Conservation (phyloP, 768 basidiomycete genomes). For the Tulasnella sp. region DNA sequence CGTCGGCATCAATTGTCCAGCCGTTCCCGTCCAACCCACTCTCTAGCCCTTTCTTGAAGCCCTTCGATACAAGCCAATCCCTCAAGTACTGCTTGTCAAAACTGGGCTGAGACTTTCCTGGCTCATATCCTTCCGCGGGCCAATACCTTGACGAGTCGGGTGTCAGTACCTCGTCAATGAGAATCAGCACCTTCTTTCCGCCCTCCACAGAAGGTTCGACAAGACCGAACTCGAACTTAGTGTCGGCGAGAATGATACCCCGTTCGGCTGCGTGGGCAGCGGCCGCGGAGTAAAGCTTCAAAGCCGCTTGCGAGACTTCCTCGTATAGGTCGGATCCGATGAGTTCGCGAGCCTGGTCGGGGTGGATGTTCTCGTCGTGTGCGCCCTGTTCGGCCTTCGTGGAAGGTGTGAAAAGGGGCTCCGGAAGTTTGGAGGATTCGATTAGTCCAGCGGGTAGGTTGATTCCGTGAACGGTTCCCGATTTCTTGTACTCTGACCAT, state of each 20-base stretch:
- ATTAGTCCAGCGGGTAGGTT: conserved; percentile 65
- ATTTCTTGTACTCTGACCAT: conserved; percentile 89
- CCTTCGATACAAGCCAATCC: conserved; percentile 74
- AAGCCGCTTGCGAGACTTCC: conserved; percentile 55
- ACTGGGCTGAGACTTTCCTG: conserved; percentile 76
- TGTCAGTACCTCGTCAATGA: conserved; percentile 95
- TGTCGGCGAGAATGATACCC: conserved; percentile 93
- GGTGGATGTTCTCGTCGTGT: conserved; percentile 95
- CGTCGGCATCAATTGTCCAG: conserved; percentile 70
- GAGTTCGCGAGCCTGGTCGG: conserved; percentile 66
- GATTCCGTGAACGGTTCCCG: conserved; percentile 85
- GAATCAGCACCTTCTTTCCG: conserved; percentile 55
- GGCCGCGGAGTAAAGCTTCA: conserved; percentile 69
- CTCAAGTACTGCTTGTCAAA: conserved; percentile 97
- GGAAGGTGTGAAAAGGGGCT: conserved; percentile 90
- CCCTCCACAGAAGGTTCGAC: conserved; percentile 41
- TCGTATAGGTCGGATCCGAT: conserved; percentile 64
- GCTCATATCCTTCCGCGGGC: conserved; percentile 69
- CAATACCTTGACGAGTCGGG: conserved; percentile 98
- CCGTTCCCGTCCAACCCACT: conserved; percentile 66
- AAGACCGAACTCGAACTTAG: conserved; percentile 97
- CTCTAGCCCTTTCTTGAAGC: conserved; percentile 78
- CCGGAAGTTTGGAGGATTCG: conserved; percentile 79
- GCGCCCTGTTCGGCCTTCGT: conserved; percentile 93
- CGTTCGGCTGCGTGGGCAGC: conserved; percentile 65